These are phyloP conservation scores for Sugiyamaella floridensis DNA, from an alignment of 805 yeast species.

Conservation along the genomic window DNA sequence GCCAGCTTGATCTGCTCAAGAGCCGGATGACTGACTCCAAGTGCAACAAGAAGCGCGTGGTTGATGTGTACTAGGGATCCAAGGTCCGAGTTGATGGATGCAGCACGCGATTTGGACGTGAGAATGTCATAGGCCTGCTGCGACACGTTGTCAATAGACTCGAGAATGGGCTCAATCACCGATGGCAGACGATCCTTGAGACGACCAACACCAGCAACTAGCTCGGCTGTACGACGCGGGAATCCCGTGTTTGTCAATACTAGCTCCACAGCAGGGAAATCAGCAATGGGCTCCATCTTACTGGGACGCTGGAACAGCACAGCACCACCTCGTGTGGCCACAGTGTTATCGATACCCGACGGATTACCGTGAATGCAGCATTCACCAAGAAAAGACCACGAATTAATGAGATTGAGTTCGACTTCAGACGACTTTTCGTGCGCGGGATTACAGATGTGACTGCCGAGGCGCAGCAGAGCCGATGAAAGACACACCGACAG, in stretches of 20 bases:
- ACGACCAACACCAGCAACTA: constrained; percentile 70
- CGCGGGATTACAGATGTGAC: constrained; percentile 6
- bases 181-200: constrained; percentile 48
- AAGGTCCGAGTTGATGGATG: constrained; percentile 32
- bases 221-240: constrained; percentile 80
- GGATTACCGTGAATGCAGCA: constrained; percentile 95
- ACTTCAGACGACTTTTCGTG: constrained; percentile 16
- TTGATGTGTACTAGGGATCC: constrained; percentile 67
- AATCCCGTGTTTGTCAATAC: constrained; percentile 76
- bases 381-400: constrained; percentile 91
- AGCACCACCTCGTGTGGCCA: constrained; percentile 94
- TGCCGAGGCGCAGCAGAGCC: constrained; percentile 43
- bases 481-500: constrained; percentile 77
- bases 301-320: constrained; percentile 69
- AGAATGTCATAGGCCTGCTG: constrained; percentile 63
- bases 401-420: constrained; percentile 48
- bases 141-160: constrained; percentile 70
- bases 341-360: constrained; percentile 93
- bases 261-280: constrained; percentile 67
- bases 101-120: constrained; percentile 25
- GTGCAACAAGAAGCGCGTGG: constrained; percentile 76
- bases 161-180: constrained; percentile 52
- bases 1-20: constrained; percentile 65
- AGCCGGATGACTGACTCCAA: constrained; percentile 93
- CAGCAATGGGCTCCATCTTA: constrained; percentile 58